Evolutionary conservation across 2,329 filamentous ascomycete genomes (phyloP), one percentile per base, ranked within the genome.

Genomic region (Colletotrichum sp.): DNA sequence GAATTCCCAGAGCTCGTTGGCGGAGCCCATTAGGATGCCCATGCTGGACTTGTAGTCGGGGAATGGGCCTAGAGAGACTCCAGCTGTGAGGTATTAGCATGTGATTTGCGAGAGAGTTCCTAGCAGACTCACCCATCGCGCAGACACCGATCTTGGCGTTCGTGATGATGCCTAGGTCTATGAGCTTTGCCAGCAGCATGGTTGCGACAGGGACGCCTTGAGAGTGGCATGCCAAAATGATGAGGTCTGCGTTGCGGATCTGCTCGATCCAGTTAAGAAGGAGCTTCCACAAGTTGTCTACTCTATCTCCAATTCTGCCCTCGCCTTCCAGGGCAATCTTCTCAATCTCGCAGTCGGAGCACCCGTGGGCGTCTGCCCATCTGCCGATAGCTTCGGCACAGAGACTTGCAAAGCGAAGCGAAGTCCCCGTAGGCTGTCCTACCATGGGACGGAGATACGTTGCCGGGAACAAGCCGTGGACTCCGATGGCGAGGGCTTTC

Each of bases 1-100:
- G 85, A 99, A 98, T 69, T 98, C 96, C 87, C 98, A 99, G 0
- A 99, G 89, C 83, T 99, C 97, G 4, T 94, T 94, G n/a, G 96
- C 96, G 1, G 95, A 95, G 8, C 95, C 96, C 83, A 96, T 97
- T 61, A 98, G 91, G 80, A 96, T 94, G 74, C 94, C 92, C 63
- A 98, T 94, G 74, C 95, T 92, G 0, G 95, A 96, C 80, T 96
- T 96, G 86, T 97, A 98, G 81, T 98, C 96, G 0, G 94, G 90
- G 80, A 98, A 99, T 0, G 97, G 97, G 0, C 97, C 97, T 64
- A 98, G 89, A 36, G 96, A 98, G 9, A 99, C 96, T 16, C 97
- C 97, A 5, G 97, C 96, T 79, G 13, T 2, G 0, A 26, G 3
- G 3, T 26, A n/a, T 74, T 34, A 76, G 74, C 55, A 56, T 14